Evolutionary conservation across 2,329 filamentous ascomycete species (phyloP).

Genomic region (Orbilia ellipsospora): DNA sequence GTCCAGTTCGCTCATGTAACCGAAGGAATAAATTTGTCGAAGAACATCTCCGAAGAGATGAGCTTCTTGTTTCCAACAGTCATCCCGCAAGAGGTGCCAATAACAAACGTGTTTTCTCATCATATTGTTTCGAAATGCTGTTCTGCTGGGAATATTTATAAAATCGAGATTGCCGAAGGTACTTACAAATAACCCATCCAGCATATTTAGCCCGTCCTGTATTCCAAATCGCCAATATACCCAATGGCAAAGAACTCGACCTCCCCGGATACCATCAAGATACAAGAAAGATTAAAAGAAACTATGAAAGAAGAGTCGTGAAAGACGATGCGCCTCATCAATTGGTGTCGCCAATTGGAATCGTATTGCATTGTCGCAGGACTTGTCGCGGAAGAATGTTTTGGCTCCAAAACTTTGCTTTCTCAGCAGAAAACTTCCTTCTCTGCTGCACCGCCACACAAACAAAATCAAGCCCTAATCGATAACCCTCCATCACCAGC

Average conservation of each 20-base stretch:
- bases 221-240: too few species aligned
- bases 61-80: slow-evolving; percentile 22
- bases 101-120: slow-evolving; percentile 51
- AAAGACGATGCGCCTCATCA: too few species aligned
- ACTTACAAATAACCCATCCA: slow-evolving; percentile 7
- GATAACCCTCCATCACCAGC: slow-evolving; percentile 36
- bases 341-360: too few species aligned
- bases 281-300: too few species aligned
- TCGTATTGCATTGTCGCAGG: too few species aligned
- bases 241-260: too few species aligned
- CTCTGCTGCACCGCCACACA: slow-evolving; percentile 15
- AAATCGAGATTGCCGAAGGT: background rate
- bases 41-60: slow-evolving; percentile 15
- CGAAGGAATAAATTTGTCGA: slow-evolving; percentile 31
- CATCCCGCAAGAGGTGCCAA: slow-evolving; percentile 56
- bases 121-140: slow-evolving; percentile 10
- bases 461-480: slow-evolving; percentile 46
- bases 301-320: too few species aligned
- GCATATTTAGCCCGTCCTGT: too few species aligned
- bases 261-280: too few species aligned
- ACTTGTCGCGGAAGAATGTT: slow-evolving; percentile 13
- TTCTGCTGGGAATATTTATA: background rate
- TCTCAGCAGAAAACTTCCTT: slow-evolving; percentile 4
- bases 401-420: background rate
- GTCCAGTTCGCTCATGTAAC: slow-evolving; percentile 56